Evolutionary conservation across 2,329 filamentous ascomycete genomes (phyloP).

Genomic region (Fonsecaea pedrosoi): DNA sequence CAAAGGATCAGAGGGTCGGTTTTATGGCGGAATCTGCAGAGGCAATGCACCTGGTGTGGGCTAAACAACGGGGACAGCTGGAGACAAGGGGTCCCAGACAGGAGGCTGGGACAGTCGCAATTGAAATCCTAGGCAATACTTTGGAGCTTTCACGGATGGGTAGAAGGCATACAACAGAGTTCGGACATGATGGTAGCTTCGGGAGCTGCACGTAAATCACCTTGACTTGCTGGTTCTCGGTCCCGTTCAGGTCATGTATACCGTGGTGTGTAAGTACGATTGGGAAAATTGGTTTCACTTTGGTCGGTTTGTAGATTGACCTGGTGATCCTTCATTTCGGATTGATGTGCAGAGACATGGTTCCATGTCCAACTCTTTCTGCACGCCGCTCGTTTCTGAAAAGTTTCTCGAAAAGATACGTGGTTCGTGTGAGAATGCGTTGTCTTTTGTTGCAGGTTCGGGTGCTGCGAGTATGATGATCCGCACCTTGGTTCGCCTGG

Average conservation of each 20-base stretch:
- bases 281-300: background rate
- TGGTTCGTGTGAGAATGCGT: constrained; percentile 4
- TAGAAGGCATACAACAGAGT: background rate
- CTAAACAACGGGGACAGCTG: background rate
- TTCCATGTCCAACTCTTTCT: background rate
- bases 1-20: background rate
- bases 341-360: background rate
- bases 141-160: background rate
- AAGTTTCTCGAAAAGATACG: background rate
- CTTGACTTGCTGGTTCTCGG: background rate
- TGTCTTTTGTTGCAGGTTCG: constrained; percentile 2
- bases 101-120: background rate
- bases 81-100: background rate
- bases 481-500: background rate
- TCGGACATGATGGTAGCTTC: background rate
- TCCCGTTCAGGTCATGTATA: background rate
- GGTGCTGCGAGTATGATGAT: background rate
- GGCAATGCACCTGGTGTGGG: background rate
- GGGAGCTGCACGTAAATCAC: background rate
- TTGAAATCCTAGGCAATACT: background rate
- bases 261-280: background rate
- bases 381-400: background rate
- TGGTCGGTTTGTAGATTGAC: background rate
- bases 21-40: background rate
- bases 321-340: background rate